Percentiles rank a stretch among this genome's conserved stretches.
Evolutionary conservation across 2,329 filamentous ascomycete genomes (phyloP).

Genomic region (Pyrenophora teres): DNA sequence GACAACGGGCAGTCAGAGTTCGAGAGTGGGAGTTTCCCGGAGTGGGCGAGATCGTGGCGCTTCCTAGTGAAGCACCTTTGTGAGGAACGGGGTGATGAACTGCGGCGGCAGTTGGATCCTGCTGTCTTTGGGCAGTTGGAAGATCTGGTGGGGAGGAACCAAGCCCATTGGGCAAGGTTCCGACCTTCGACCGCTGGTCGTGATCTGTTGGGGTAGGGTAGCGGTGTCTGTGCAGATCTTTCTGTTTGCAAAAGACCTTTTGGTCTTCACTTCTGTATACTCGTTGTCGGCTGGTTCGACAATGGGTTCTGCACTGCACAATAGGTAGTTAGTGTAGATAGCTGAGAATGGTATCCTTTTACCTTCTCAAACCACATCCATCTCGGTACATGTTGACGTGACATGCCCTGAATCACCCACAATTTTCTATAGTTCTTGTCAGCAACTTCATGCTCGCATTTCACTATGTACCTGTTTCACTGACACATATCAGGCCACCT

Average conservation of each 20-base stretch:
- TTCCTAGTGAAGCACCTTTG: not conserved
- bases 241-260: not conserved
- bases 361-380: not conserved
- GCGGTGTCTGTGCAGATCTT: not conserved
- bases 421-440: too few relatives aligned
- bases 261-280: not conserved
- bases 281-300: conserved; percentile 1
- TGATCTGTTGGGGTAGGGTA: not conserved
- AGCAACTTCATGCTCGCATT: too few relatives aligned
- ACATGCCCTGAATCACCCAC: too few relatives aligned
- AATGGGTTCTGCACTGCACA: not conserved
- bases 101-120: not conserved
- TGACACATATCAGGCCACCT: too few relatives aligned
- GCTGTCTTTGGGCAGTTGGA: not conserved
- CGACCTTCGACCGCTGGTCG: not conserved
- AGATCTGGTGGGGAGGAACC: not conserved
- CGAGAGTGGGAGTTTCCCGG: not conserved
- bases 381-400: too few relatives aligned
- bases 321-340: not conserved
- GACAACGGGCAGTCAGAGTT: not conserved
- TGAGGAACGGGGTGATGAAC: not conserved
- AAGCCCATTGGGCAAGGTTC: not conserved
- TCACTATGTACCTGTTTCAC: too few relatives aligned
- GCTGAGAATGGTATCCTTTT: not conserved
- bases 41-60: conserved; percentile 1